These are phyloP conservation scores for Botrytis pseudocinerea DNA, from an alignment of 2,329 filamentous ascomycete genomes.

Conservation along the genomic window DNA sequence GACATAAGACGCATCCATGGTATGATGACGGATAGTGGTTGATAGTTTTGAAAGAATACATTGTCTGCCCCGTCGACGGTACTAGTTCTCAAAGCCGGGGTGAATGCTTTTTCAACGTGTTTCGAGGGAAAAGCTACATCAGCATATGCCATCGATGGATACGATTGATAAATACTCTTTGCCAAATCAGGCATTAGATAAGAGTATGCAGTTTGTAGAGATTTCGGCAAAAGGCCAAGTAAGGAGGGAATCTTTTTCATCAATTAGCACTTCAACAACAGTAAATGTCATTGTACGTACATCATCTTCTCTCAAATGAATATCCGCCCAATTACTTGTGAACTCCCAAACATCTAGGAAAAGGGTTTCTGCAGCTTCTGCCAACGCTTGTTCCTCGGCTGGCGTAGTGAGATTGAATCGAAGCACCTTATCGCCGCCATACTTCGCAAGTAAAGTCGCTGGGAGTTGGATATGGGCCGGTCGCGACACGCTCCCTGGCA, in stretches of 20 bases:
- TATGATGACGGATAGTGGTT: slow-evolving; percentile 73
- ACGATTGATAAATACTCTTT: slow-evolving; percentile 74
- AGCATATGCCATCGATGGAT: slow-evolving; percentile 46
- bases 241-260: slow-evolving; percentile 62
- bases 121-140: slow-evolving; percentile 30
- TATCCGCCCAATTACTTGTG: slow-evolving; percentile 78
- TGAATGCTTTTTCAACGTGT: slow-evolving; percentile 38
- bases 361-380: slow-evolving; percentile 71
- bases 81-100: slow-evolving; percentile 35
- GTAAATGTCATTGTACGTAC: slow-evolving; percentile 48
- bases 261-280: slow-evolving; percentile 25
- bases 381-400: slow-evolving; percentile 68
- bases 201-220: slow-evolving; percentile 69
- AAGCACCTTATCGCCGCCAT: slow-evolving; percentile 81
- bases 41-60: slow-evolving; percentile 90
- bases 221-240: slow-evolving; percentile 72
- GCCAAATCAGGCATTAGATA: slow-evolving; percentile 80
- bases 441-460: slow-evolving; percentile 48
- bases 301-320: slow-evolving; percentile 73
- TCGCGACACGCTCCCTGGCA: slow-evolving; percentile 27
- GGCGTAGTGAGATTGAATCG: slow-evolving; percentile 76
- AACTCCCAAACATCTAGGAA: slow-evolving; percentile 92
- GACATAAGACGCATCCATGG: slow-evolving; percentile 90
- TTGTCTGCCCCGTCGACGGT: slow-evolving; percentile 54
- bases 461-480: slow-evolving; percentile 41